Percentiles rank a stretch among this genome's conserved stretches.
Evolutionary conservation across 805 yeast species (phyloP).

Genomic region (Nakazawaea laoshanensis): DNA sequence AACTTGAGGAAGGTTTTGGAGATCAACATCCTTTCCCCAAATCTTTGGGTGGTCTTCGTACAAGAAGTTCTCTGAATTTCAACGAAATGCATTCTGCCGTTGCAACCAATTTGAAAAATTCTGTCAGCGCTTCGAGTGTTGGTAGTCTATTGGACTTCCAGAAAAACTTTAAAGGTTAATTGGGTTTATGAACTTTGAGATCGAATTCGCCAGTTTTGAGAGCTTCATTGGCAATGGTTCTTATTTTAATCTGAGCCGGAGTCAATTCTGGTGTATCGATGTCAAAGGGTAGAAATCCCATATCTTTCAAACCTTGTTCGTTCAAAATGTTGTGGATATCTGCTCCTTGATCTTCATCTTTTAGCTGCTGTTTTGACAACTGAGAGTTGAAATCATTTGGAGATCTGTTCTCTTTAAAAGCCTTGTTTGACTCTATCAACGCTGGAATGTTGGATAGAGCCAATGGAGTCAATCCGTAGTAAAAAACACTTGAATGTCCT

Average conservation of each 20-base stretch:
- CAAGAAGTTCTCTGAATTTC: conserved; percentile 16
- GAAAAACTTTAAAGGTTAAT: conserved; percentile 2
- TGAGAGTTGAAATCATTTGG: conserved; percentile 15
- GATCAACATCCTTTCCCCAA: background rate
- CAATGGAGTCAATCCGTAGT: conserved; percentile 28
- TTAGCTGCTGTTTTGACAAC: conserved; percentile 12
- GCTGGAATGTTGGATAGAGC: background rate
- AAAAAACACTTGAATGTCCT: conserved; percentile 29
- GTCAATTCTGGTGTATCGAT: background rate
- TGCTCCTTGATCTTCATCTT: conserved; percentile 18
- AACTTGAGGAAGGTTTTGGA: conserved; percentile 15
- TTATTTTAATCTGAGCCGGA: background rate
- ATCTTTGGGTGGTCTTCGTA: conserved; percentile 13
- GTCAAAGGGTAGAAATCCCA: background rate
- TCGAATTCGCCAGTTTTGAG: conserved; percentile 9
- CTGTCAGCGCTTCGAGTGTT: conserved; percentile 8
- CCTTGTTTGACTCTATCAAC: background rate
- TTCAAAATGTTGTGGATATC: conserved; percentile 2
- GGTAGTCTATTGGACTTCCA: conserved; percentile 7
- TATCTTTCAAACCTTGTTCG: background rate
- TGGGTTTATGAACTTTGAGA: background rate
- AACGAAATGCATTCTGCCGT: conserved; percentile 2
- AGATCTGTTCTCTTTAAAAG: background rate
- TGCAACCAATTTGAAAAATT: background rate
- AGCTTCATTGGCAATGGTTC: background rate